Conservation (phyloP, 495 filamentous ascomycete species). For the Daldinia bambusicola region DNA sequence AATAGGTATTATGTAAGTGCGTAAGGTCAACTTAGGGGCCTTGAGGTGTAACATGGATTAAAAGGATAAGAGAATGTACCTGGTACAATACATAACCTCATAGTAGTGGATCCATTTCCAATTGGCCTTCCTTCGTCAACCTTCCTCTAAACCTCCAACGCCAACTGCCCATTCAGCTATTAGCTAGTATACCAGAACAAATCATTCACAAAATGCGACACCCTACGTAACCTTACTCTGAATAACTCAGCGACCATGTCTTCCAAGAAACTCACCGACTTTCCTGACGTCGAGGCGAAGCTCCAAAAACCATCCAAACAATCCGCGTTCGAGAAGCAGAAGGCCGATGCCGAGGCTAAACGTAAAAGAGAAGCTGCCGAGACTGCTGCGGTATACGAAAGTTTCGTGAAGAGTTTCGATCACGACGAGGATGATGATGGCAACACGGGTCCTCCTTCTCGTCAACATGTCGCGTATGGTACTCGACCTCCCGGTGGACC, state of each 20-base stretch:
- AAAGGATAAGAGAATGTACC: neutral
- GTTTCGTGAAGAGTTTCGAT: conserved; percentile 91
- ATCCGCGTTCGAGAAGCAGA: conserved; percentile 91
- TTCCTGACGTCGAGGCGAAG: conserved; percentile 86
- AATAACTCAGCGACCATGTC: conserved; percentile 49
- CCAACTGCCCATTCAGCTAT: neutral
- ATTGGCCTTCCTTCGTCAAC: neutral
- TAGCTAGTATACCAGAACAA: neutral
- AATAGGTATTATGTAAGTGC: conserved; percentile 3
- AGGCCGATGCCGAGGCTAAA: conserved; percentile 93
- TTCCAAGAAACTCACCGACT: conserved; percentile 62
- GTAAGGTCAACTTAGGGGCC: too few relatives aligned
- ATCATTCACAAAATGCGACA: conserved; percentile 29
- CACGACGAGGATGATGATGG: conserved; percentile 66
- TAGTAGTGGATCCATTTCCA: neutral
- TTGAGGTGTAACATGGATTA: too few relatives aligned
- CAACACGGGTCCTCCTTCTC: conserved; percentile 34
- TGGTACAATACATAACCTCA: neutral
- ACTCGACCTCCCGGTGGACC: conserved; percentile 52
- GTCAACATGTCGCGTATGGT: conserved; percentile 53
- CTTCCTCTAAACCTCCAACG: neutral
- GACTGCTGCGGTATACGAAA: conserved; percentile 88
- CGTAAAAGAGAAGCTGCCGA: conserved; percentile 86
- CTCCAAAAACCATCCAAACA: conserved; percentile 85
- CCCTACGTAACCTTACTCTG: conserved; percentile 7